These are phyloP conservation scores for Zymoseptoria crescenta DNA, from an alignment of 2,329 filamentous ascomycete genomes.

Conservation along the genomic window DNA sequence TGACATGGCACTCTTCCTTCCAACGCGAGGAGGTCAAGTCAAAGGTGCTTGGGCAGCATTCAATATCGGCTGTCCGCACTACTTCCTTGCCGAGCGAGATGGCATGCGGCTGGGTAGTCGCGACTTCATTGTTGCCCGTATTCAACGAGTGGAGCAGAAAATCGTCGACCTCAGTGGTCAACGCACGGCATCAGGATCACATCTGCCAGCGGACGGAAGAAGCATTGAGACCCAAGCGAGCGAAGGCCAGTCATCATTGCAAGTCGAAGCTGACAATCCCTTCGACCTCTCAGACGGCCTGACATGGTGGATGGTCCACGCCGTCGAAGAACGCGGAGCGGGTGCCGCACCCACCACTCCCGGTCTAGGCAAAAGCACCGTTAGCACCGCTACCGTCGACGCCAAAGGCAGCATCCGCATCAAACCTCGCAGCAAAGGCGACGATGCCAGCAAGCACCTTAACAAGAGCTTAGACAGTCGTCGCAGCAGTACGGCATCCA, in stretches of 20 bases:
- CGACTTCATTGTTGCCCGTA: conserved; percentile 95
- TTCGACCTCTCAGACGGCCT: conserved; percentile 93
- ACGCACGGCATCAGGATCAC: conserved; percentile 39
- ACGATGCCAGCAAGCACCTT: conserved; percentile 43
- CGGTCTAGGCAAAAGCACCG: conserved; percentile 82
- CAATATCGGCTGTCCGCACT: conserved; percentile 94
- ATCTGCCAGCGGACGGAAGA: conserved; percentile 28
- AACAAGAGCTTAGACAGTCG: conserved; percentile 87
- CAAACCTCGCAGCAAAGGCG: conserved; percentile 35
- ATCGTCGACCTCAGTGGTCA: conserved; percentile 72
- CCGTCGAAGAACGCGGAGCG: conserved; percentile 69
- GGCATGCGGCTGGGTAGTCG: conserved; percentile 72
- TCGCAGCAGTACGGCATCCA: conserved; percentile 78
- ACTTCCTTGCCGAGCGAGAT: conserved; percentile 91
- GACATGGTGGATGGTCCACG: conserved; percentile 93
- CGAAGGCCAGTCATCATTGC: conserved; percentile 29
- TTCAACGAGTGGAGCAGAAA: conserved; percentile 82
- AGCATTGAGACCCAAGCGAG: conserved; percentile 44
- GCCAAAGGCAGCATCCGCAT: conserved; percentile 61
- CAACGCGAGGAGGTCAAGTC: conserved; percentile 78
- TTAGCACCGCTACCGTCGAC: conserved; percentile 78
- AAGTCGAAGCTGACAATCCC: conserved; percentile 80
- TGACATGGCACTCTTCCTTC: conserved; percentile 86
- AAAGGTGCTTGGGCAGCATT: conserved; percentile 97
- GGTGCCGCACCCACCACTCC: conserved; percentile 81